phyloP scores from a whole-genome alignment of 116 monocot genomes.

The Cymodocea nodosa region DNA sequence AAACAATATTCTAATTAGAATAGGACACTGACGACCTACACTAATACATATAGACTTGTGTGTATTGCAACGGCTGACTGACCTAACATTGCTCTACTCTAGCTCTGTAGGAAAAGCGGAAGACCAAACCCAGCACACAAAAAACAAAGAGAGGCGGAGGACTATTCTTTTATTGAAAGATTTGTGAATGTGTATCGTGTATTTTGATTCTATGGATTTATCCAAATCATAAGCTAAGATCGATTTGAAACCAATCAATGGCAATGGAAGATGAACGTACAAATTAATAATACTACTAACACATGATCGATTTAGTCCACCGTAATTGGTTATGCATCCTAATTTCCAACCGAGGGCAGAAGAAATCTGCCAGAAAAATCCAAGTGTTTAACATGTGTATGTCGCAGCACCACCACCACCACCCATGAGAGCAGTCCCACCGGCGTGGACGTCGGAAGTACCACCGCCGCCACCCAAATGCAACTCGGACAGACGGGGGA shows the following conservation, averaged over 20 bases:
- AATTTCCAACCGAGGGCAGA: background rate
- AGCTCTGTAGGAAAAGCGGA: too few species aligned
- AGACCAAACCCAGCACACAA: background rate
- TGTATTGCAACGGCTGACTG: background rate
- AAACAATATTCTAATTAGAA: too few species aligned
- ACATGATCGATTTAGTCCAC: too few species aligned
- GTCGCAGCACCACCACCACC: slow-evolving; percentile 1
- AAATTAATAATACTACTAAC: too few species aligned
- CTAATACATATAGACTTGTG: background rate
- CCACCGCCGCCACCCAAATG: slow-evolving; percentile 42
- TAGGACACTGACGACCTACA: background rate
- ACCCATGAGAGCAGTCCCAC: background rate
- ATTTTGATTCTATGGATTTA: too few species aligned
- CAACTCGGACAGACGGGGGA: slow-evolving; percentile 67
- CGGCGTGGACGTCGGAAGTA: background rate
- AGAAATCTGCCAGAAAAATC: too few species aligned
- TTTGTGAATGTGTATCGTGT: too few species aligned
- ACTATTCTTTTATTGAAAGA: too few species aligned
- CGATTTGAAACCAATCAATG: too few species aligned
- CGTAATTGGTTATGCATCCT: background rate
- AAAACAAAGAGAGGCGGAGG: background rate
- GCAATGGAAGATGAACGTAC: too few species aligned
- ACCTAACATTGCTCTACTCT: slow-evolving; percentile 1
- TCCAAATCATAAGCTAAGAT: too few species aligned
- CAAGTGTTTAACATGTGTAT: background rate